Evolutionary conservation across 108 stramenopile species (phyloP), one percentile per base, ranked within the genome.

Genomic region (Pseudonitzschia pungens): DNA sequence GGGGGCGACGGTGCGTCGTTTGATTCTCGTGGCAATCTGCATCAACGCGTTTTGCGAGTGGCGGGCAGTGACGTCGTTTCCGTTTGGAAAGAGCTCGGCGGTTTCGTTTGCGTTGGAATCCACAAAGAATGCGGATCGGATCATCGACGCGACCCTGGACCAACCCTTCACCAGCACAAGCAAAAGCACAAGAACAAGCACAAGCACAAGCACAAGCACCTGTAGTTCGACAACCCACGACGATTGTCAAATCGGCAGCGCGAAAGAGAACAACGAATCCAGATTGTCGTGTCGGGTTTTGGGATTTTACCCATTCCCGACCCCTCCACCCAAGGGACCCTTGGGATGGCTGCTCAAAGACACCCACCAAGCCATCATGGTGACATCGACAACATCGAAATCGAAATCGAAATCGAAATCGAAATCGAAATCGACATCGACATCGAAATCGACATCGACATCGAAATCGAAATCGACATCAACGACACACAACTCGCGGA

Each of bases 271-370:
- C 55, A 20, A 56, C 57, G 54, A 55, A 21, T 10, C 54, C 10
- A 33, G 8, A 40, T 21, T 62, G 32, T 40, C 65, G 14, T 74
- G 73, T 32, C 66, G 66, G 11, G 53, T 74, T 9, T 20, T 51
- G 20, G 73, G 73, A 16, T 74, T 65, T 29, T 74, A 74, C 41
- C 73, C 73, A 21, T 74, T 68, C 32, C 73, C 65, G n/a, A 66
- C 42, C 14, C 44, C 65, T 36, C 66, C 21, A 7, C 42, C 73
- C 11, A n/a, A 27, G 45, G 73, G 73, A 42, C 66, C 48, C 1
- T 9, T 48, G 29, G 73, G 44, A 45, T 74, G 62, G 73, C 18
- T 74, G 41, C 53, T 74, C 8, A 62, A 64, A 43, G 73, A 74
- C 43, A 67, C 66, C 18, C 73, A 74, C 48, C 73, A 74, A 64